Evolutionary conservation across 2,329 filamentous ascomycete species (phyloP), one percentile per base, ranked within the genome.

Genomic region (Trichothecium sympodiale): DNA sequence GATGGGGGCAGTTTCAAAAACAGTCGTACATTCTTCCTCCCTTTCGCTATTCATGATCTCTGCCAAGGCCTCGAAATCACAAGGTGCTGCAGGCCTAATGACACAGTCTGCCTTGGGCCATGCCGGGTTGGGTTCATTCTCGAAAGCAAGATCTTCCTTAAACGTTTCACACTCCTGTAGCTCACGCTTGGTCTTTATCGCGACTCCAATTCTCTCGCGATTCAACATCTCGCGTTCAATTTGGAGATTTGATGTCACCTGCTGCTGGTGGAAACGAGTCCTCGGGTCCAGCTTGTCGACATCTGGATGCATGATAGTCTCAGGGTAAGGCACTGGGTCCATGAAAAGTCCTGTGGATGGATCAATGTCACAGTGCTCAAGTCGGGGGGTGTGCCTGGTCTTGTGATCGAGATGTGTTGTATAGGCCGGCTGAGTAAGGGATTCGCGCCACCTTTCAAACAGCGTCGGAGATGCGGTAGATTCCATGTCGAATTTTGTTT

Each of bases 1-100:
- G 17, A 59, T 44, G 1, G 54, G 45, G 1, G 30, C 30, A 6
- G 43, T 32, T 8, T 43, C 34, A 4, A 48, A 29, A 2, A 55
- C 17, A 26, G 55, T 50, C 2, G 52, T 44, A n/a, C 33, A 43
- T 8, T 28, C 12, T 1, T 36, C 17, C 4, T 31, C 17, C 8
- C 57, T 50, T 34, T 71, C 68, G 4, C 47, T 31, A 29, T 71
- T 69, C 45, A 71, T 63, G 4, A 72, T 64, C 0, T 43, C 38
- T 0, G 53, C 48, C n/a, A 71, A 60, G 1, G 43, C 49, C 0
- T 38, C 35, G 32, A 69, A 56, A 35, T 74, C 67, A 0, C 35
- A 18, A 1, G 43, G 34, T 2, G 31, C 41, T 1, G 55, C 67
- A 0, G 67, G 67, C 0, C 68, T 62, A 15, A 73, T 39, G 29